These are phyloP conservation scores for Didymella glomerata DNA, from an alignment of 2,329 filamentous ascomycete genomes.

Conservation along the genomic window DNA sequence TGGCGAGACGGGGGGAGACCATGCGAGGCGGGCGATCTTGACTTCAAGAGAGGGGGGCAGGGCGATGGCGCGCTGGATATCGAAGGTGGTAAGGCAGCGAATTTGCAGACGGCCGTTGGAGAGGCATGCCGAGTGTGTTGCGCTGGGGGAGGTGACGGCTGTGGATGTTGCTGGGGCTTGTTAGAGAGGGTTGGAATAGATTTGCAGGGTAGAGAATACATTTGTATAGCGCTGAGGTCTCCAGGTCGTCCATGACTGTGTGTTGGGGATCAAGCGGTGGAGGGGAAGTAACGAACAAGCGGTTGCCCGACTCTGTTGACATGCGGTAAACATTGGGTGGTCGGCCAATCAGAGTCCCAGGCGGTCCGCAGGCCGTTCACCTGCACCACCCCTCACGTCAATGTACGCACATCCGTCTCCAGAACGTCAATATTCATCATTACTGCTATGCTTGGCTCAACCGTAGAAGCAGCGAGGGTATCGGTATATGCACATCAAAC, in stretches of 20 bases:
- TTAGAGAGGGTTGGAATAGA: conserved; percentile 12
- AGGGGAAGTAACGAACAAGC: conserved; percentile 6
- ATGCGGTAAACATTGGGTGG: conserved; percentile 41
- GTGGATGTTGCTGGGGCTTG: conserved; percentile 38
- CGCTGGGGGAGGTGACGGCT: conserved; percentile 52
- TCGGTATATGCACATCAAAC: conserved; percentile 40
- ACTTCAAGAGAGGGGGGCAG: conserved; percentile 44
- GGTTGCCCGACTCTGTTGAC: conserved; percentile 31
- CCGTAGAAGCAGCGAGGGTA: conserved; percentile 47
- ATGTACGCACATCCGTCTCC: not conserved
- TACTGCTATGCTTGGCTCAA: conserved; percentile 21
- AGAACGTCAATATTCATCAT: not conserved
- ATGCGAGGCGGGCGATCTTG: conserved; percentile 46
- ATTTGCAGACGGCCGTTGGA: conserved; percentile 51
- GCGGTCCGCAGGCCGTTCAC: conserved; percentile 12
- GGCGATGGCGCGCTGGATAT: conserved; percentile 48
- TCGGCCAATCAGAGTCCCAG: conserved; percentile 12
- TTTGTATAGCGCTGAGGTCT: conserved; percentile 46
- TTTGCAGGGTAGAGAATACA: conserved; percentile 21
- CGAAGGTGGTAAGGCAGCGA: conserved; percentile 48
- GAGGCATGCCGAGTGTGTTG: conserved; percentile 51
- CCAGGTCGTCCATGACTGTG: conserved; percentile 37
- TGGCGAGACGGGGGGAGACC: conserved; percentile 41
- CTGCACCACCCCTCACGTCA: not conserved
- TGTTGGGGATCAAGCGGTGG: conserved; percentile 1